Evolutionary conservation across 495 filamentous ascomycete genomes (phyloP), one percentile per base, ranked within the genome.

Genomic region (Trichoderma reesei): DNA sequence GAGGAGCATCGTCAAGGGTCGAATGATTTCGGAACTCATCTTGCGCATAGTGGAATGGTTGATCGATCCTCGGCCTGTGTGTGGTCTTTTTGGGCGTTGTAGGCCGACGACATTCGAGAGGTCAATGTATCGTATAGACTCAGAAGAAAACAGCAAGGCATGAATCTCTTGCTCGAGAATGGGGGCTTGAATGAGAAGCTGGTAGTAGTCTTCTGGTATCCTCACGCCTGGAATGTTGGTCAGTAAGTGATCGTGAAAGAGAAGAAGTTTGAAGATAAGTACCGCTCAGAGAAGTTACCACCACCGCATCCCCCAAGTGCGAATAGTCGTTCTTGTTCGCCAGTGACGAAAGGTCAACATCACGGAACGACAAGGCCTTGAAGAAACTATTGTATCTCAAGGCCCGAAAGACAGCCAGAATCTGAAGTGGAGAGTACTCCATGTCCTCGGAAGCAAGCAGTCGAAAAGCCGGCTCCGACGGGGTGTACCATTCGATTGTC

Each of bases 361-460:
- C 85, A 14, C 80, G 76, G 72, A 97, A 96, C 1, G 91, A 96
- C 42, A 98, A 83, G 1, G 90, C 88, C 61, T 81, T 81, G 73
- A 97, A 97, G 14, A 85, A 89, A 71, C 96, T 91, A 69, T 97
- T 97, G 75, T 96, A 98, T 41, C 94, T 84, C 60, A 98, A 76
- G 6, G 94, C 84, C 20, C 93, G 84, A 79, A 96, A 83, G 33
- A 97, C 83, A 2, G 94, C 91, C 44, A 98, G 78, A 33, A 97
- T 72, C 72, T 97, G 94, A 60, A 88, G 71, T 6, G 83, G 72
- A 4, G 80, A 84, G 69, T 98, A 98, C 4, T 76, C 74, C 6
- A 78, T 72, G 14, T 83, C 82, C 38, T 83, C 81, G 6, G 90
- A 85, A 14, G 86, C 83, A 37, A 90, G 80, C n/a, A 98, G 82